Conservation (phyloP, 148 eudicot species). For the Salicornia ramosissima region DNA sequence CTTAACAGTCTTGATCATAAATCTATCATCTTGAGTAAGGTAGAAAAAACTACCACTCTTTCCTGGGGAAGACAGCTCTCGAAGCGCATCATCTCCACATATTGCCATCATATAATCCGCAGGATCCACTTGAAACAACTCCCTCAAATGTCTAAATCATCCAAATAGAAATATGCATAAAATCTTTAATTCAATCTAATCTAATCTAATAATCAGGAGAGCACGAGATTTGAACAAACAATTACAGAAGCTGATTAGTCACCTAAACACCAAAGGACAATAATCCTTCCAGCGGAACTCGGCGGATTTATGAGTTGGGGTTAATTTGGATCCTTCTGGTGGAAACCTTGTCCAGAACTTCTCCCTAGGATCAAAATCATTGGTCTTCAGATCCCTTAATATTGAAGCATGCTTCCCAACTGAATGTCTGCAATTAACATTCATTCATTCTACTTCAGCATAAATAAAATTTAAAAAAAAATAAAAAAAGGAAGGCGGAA, state of each 20-base stretch:
- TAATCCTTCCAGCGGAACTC: constrained; percentile 98
- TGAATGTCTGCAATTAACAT: constrained; percentile 46
- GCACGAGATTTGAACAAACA: too few relatives aligned
- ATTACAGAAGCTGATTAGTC: too few relatives aligned
- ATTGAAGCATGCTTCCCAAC: constrained; percentile 79
- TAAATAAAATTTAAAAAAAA: neutral
- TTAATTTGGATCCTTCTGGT: constrained; percentile 71
- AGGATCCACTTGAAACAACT: constrained; percentile 85
- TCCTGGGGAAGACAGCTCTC: constrained; percentile 95
- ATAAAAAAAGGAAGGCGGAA: neutral
- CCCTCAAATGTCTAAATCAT: constrained; percentile 70
- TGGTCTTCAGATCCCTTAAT: constrained; percentile 49
- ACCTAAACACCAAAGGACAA: constrained; percentile 94
- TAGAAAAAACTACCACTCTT: constrained; percentile 97
- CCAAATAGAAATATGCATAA: constrained; percentile 12
- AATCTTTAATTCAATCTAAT: too few relatives aligned
- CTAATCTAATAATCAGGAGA: too few relatives aligned
- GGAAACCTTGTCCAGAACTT: constrained; percentile 98
- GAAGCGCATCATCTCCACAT: constrained; percentile 85
- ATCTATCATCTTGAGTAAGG: constrained; percentile 89
- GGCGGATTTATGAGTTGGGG: constrained; percentile 79
- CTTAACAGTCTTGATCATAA: constrained; percentile 94
- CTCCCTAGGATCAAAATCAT: constrained; percentile 85
- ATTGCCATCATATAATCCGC: constrained; percentile 95
- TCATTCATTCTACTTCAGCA: neutral